Base-by-base conservation (phyloP, 768 basidiomycete species). In the Scleroderma citrinum region DNA sequence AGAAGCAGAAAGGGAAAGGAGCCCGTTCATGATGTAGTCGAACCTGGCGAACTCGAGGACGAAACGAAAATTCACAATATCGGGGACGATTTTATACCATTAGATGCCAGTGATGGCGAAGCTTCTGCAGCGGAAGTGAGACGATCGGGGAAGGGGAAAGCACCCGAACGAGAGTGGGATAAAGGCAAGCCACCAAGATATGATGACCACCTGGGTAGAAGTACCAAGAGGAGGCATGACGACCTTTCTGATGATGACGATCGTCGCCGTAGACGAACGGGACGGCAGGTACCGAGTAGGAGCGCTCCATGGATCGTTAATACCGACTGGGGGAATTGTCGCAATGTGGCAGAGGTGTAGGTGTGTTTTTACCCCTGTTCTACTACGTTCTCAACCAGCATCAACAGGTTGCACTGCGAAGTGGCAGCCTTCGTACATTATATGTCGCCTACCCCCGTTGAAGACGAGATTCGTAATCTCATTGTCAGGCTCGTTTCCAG, bases 311-410 rank as follows among this genome's bases (percentile, higher is more conserved):
- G 93, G 94, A 70, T 82, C 10, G 65, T 69, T 13, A 65, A 76
- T 7, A 73, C 92, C 8, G 79, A 91, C 55, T 87, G 87, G 83
- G 77, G 85, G 12, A 61, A 67, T 6, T 88, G 88, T 64, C 71
- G 69, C 44, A 90, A 89, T 61, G 85, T 91, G 46, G 83, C 89
- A 13, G 88, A 94, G 63, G 74, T 94, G 92, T 93, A 57, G 48
- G 86, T 77, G 12, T 43, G 17, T 46, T 12, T 12, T n/a, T 16
- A 19, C 37, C 31, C 46, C 24, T 44, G 45, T 44, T n/a, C 41
- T 26, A 13, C 50, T 52, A 20, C 26, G 41, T 46, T 44, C 48
- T 61, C 42, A 53, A 42, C 40, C 23, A 21, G 32, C 48, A 45
- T 17, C 17, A 5, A 32, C 46, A 94, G 95, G 78, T 66, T 98